Conservation (phyloP, 495 filamentous ascomycete species). For the Lentithecium fluviatile region DNA sequence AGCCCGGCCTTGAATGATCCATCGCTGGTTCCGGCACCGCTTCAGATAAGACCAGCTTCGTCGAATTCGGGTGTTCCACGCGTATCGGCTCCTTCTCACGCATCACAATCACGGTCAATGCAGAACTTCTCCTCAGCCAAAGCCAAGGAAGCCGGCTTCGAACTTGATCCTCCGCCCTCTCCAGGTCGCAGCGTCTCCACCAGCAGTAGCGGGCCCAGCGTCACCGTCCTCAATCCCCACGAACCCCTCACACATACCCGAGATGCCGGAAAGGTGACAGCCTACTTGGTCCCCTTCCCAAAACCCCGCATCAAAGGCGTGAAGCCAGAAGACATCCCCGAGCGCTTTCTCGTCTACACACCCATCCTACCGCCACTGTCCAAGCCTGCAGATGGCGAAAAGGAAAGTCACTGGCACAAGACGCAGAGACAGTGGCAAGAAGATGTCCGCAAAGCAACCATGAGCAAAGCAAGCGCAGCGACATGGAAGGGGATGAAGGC, state of each 20-base stretch:
- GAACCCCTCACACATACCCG: slow-evolving; percentile 36
- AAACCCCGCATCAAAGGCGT: slow-evolving; percentile 39
- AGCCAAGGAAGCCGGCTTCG: slow-evolving; percentile 32
- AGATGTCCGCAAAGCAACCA: slow-evolving; percentile 45
- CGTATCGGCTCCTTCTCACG: background rate
- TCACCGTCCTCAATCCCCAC: slow-evolving; percentile 5
- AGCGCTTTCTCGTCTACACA: slow-evolving; percentile 47
- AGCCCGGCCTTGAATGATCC: background rate
- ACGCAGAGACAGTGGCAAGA: slow-evolving; percentile 47
- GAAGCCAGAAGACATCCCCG: slow-evolving; percentile 36
- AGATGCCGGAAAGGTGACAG: slow-evolving; percentile 42
- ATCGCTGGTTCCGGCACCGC: slow-evolving; percentile 6
- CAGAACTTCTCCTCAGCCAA: slow-evolving; percentile 20
- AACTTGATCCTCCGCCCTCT: slow-evolving; percentile 6
- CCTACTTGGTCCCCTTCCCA: slow-evolving; percentile 48
- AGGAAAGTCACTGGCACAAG: slow-evolving; percentile 45
- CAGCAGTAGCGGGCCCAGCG: slow-evolving; percentile 15
- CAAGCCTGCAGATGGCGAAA: slow-evolving; percentile 42
- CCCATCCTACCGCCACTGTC: slow-evolving; percentile 44
- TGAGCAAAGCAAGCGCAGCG: slow-evolving; percentile 38
- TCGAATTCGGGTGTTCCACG: slow-evolving; percentile 1
- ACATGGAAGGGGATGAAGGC: slow-evolving; percentile 47
- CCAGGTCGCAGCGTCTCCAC: slow-evolving; percentile 2
- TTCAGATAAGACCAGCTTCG: slow-evolving; percentile 7
- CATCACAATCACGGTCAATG: background rate